Base-by-base conservation (phyloP, 306 rosid species). In the Cicer yamashitae region DNA sequence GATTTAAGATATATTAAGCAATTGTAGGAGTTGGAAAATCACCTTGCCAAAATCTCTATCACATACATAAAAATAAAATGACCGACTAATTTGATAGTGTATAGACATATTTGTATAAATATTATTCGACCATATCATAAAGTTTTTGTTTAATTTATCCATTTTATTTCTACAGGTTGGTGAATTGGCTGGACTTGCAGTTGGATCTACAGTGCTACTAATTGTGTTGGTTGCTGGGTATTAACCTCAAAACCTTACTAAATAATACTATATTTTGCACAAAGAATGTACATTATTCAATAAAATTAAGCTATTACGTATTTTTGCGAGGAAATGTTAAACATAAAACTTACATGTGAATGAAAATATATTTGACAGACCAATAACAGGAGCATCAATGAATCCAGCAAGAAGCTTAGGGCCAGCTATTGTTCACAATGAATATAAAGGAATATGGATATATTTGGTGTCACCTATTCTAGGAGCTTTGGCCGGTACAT, bases 171-270 rank as follows among this genome's bases (percentile, higher is more conserved):
- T 18, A 50, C 82, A 91, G 97, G 81, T 92, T 34, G 93, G 96
- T 46, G 96, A 92, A 82, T 85, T 92, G 71, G 96, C 96, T 8
- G 97, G 96, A 3, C 83, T 88, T 34, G 96, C 96, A 0, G 84
- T 91, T n/a, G 97, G 97, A 30, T 30, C 34, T 30, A 30, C 34
- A 3, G 34, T 30, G 5, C 34, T 30, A 30, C 5, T 30, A 30
- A 4, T 46, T 58, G 97, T 91, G 61, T 13, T 89, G 84, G 79
- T 85, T 75, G 85, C 96, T 8, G 96, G 96, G 97, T 92, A 89
- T 14, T 30, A 7, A 73, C 5, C 61, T 14, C 6, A 47, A 25
- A 69, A 13, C 34, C 8, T 67, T 9, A 15, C 4, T 20, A 5
- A 65, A 13, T 34, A 20, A 4, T 30, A 3, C 34, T 30, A 30